Evolutionary conservation across 2,329 filamentous ascomycete species (phyloP), one percentile per base, ranked within the genome.

Genomic region (Cordyceps militaris): DNA sequence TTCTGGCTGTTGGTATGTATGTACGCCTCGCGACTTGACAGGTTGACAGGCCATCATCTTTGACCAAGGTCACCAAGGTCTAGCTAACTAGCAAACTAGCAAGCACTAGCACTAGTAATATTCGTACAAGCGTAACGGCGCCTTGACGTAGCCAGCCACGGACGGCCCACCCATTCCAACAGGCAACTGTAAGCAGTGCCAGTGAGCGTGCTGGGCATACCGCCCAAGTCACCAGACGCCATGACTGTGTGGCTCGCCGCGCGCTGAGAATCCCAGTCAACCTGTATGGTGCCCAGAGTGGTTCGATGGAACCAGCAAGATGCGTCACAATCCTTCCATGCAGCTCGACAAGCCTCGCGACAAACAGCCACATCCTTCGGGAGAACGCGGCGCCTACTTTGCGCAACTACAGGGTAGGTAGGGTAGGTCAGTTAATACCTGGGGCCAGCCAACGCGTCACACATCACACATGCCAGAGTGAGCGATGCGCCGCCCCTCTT

Each of bases 191-290:
- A 49, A 23, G 13, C 46, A 13, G 44, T 3, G 23, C 40, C 16
- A 19, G 36, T n/a, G 16, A 30, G 24, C 10, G 19, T 30, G n/a
- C 6, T 49, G n/a, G 54, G 34, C 54, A 42, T 32, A 16, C 4
- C 24, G 44, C 26, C 23, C 32, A 30, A 49, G 47, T 57, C 55
- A 57, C 55, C 55, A 57, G 55, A 57, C 55, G 44, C 36, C 4
- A 57, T 57, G 55, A 57, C 47, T 57, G 26, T 51, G 55, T 51
- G 54, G 54, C 54, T 56, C 43, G 49, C 44, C 30, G 24, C 32
- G 23, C 43, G 6, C 14, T 5, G 19, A 48, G 44, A 30, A 5
- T 8, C 14, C 19, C 19, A 28, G 19, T 32, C 43, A 40, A 34
- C 16, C 34, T 24, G 30, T 16, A n/a, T 19, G 8, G 5, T 26